These are phyloP conservation scores for Carex pumila DNA, from an alignment of 176 grass and related monocot genomes.

Conservation along the genomic window DNA sequence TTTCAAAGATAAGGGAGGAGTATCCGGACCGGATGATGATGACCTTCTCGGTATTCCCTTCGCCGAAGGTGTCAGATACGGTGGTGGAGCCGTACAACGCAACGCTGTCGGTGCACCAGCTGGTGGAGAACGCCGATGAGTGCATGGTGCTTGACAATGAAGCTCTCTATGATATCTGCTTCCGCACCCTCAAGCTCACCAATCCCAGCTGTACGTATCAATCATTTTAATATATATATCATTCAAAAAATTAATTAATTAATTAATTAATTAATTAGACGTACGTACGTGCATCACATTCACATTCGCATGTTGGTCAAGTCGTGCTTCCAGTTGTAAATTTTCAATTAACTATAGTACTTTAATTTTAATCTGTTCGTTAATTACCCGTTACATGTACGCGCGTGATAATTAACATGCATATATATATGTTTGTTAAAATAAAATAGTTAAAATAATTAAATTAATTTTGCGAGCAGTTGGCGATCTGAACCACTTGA, in stretches of 20 bases:
- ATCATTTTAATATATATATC: background rate
- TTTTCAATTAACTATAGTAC: background rate
- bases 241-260: too few relatives aligned
- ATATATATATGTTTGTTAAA: background rate
- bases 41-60: constrained; percentile 84
- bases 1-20: constrained; percentile 87
- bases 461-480: constrained; percentile 24
- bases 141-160: constrained; percentile 89
- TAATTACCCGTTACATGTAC: background rate
- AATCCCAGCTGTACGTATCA: constrained; percentile 66
- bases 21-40: constrained; percentile 84
- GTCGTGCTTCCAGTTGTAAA: background rate
- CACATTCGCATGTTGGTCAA: background rate
- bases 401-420: background rate
- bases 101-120: constrained; percentile 70
- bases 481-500: constrained; percentile 71
- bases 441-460: background rate
- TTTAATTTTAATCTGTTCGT: background rate
- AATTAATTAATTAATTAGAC: too few relatives aligned
- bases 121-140: constrained; percentile 83
- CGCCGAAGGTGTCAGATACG: constrained; percentile 80
- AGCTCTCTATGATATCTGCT: constrained; percentile 81
- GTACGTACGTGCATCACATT: background rate
- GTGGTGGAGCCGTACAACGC: constrained; percentile 85
- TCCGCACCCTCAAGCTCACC: constrained; percentile 71